Conservation (phyloP, 2,329 filamentous ascomycete genomes). For the Epichloe scottii region DNA sequence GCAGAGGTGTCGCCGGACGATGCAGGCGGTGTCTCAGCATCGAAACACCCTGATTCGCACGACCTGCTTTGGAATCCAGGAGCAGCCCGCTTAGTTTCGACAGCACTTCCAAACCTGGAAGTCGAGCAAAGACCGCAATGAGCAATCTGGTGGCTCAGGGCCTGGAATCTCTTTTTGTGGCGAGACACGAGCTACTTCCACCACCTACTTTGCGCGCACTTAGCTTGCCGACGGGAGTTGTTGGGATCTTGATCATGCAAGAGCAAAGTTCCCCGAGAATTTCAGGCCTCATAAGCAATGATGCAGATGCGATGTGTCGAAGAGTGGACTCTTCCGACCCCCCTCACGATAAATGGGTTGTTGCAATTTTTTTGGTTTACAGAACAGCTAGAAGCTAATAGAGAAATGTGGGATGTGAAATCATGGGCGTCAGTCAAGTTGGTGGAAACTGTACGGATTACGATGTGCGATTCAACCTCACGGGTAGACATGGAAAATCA, state of each 20-base stretch:
- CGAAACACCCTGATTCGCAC: background rate
- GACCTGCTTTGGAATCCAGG: background rate
- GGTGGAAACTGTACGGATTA: too few species aligned
- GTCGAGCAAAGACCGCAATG: conserved; percentile 7
- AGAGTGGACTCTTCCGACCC: too few species aligned
- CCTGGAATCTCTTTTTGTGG: conserved; percentile 6
- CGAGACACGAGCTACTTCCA: background rate
- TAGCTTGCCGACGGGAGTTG: background rate
- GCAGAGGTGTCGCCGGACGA: conserved; percentile 2
- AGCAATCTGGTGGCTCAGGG: conserved; percentile 5
- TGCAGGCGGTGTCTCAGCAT: conserved; percentile 8
- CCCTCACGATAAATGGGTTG: too few species aligned
- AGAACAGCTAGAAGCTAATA: too few species aligned
- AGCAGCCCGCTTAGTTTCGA: background rate
- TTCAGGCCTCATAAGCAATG: background rate
- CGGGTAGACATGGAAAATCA: too few species aligned
- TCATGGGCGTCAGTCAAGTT: too few species aligned
- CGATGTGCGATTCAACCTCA: too few species aligned
- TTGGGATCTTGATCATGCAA: conserved; percentile 8
- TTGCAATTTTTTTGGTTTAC: too few species aligned
- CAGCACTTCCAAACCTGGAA: conserved; percentile 4
- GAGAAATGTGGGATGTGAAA: too few species aligned
- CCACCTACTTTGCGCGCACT: background rate
- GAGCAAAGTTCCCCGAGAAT: conserved; percentile 17
- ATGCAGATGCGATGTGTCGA: background rate